A percentile compares a stretch with the other conserved stretches of the same genome.
These are phyloP conservation scores for Phoenix roebelenii DNA, from an alignment of 176 grass and related monocot genomes.

Conservation along the genomic window DNA sequence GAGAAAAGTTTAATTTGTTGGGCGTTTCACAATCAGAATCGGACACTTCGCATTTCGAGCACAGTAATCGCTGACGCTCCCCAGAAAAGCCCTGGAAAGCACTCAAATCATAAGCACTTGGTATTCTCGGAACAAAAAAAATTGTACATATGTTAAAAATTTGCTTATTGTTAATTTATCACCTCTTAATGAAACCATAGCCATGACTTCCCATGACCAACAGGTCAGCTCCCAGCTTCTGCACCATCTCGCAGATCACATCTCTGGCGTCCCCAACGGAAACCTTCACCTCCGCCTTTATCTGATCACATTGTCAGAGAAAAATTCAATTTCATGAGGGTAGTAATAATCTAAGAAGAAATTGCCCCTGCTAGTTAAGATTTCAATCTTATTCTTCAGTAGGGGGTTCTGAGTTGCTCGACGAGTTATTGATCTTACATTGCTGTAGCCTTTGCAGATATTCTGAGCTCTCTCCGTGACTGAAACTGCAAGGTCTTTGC, in stretches of 20 bases:
- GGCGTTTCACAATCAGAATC: slow-evolving; percentile 49
- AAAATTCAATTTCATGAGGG: slow-evolving; percentile 1
- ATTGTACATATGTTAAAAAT: not conserved
- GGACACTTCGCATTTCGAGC: slow-evolving; percentile 50
- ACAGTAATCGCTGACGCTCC: slow-evolving; percentile 75
- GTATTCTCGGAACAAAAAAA: not conserved
- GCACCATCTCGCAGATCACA: slow-evolving; percentile 49
- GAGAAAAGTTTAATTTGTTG: not conserved
- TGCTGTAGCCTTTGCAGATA: slow-evolving; percentile 41
- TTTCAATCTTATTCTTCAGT: no score
- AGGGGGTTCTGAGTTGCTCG: no score
- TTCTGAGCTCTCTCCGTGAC: slow-evolving; percentile 55
- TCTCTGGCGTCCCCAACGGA: slow-evolving; percentile 45
- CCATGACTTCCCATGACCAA: slow-evolving; percentile 70
- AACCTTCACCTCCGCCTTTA: slow-evolving; percentile 56
- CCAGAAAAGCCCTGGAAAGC: slow-evolving; percentile 59
- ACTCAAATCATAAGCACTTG: no score
- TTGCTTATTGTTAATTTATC: not conserved
- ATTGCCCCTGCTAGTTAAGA: no score
- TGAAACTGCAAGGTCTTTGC: slow-evolving; percentile 52
- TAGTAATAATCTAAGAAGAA: not conserved
- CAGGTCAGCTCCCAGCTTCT: slow-evolving; percentile 43
- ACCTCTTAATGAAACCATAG: slow-evolving; percentile 71
- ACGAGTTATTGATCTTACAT: slow-evolving; percentile 18
- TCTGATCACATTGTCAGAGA: slow-evolving; percentile 2